Evolutionary conservation across 2,329 filamentous ascomycete genomes (phyloP), one percentile per base, ranked within the genome.

Genomic region (Stenocarpella maydis): DNA sequence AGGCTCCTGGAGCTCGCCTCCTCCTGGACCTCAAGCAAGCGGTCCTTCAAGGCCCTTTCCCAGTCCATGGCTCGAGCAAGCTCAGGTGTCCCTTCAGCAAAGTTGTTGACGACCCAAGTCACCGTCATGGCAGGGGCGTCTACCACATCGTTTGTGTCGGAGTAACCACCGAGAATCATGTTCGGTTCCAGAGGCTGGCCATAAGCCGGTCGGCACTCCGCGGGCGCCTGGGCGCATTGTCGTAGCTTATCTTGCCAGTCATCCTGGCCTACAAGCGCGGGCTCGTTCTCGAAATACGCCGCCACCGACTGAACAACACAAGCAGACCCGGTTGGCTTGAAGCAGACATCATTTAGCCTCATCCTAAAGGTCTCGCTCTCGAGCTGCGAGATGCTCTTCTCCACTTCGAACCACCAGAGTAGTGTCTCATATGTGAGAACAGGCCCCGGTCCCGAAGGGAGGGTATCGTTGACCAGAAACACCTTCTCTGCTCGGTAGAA

Each of bases 221-320:
- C 93, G 0, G 96, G 95, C 14, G 92, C 92, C 58, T 89, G 86
- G 1, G 92, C 90, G 76, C 97, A 99, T 58, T 88, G 84, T 65
- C 87, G 83, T 15, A 99, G 84, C 10, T 91, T 86, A 1, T 90
- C 83, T 75, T 91, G 82, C 96, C 97, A 99, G 15, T 83, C 86
- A 7, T 85, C 80, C 5, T 87, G 88, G 69, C 88, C 86, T 3
- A 93, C 83, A n/a, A 85, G 84, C 4, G 82, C 78, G 41, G 91
- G 87, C 50, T 90, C 86, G 39, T 91, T 88, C 65, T 91, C 88
- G 80, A 95, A 98, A 80, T 97, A 99, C 1, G 92, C 92, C 7
- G 92, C 92, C n/a, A 98, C 83, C 0, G 95, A 97, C 77, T 99
- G 95, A 2, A 99, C 89, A 6, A 98, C 95, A 75, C 96, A 99